A percentile compares a stretch with the other conserved stretches of the same genome.
Conservation (phyloP, 495 filamentous ascomycete genomes). For the Recurvomyces mirabilis region DNA sequence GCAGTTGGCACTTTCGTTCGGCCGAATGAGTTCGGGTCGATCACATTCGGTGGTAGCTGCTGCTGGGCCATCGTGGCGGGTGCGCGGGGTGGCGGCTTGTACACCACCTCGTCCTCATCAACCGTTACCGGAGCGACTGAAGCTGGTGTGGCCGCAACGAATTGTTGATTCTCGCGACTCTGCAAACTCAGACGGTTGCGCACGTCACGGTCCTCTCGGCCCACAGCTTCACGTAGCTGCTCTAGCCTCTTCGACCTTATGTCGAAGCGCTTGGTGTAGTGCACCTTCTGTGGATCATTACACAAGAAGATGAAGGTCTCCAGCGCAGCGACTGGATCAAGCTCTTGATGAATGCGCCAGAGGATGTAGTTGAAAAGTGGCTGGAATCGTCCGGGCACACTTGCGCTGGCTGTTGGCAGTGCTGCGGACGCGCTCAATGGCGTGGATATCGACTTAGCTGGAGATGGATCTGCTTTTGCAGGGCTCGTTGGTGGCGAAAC, state of each 20-base stretch:
- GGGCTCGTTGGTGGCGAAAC: constrained; percentile 35
- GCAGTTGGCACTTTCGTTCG: constrained; percentile 13
- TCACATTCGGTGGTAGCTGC: constrained; percentile 22
- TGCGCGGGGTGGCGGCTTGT: constrained; percentile 35
- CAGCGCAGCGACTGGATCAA: constrained; percentile 32
- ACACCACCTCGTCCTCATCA: constrained; percentile 50
- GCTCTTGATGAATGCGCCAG: constrained; percentile 45
- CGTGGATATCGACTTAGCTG: constrained; percentile 11
- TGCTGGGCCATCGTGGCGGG: constrained; percentile 32
- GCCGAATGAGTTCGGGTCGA: constrained; percentile 31
- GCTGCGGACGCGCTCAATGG: neutral
- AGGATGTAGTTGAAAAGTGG: constrained; percentile 52
- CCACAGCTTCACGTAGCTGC: constrained; percentile 47
- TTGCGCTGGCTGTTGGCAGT: constrained; percentile 2
- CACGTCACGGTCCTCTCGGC: constrained; percentile 48
- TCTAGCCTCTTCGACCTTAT: constrained; percentile 49
- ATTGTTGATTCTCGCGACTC: constrained; percentile 23
- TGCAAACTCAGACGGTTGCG: constrained; percentile 43
- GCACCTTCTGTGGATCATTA: constrained; percentile 45
- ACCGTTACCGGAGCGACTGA: constrained; percentile 16
- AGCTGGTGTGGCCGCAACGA: neutral
- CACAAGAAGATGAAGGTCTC: constrained; percentile 43
- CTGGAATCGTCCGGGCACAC: constrained; percentile 36
- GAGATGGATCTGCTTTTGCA: constrained; percentile 32
- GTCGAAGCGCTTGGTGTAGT: constrained; percentile 50